Conservation (phyloP, 176 grass and related monocot species). For the Saccharum spontaneum region DNA sequence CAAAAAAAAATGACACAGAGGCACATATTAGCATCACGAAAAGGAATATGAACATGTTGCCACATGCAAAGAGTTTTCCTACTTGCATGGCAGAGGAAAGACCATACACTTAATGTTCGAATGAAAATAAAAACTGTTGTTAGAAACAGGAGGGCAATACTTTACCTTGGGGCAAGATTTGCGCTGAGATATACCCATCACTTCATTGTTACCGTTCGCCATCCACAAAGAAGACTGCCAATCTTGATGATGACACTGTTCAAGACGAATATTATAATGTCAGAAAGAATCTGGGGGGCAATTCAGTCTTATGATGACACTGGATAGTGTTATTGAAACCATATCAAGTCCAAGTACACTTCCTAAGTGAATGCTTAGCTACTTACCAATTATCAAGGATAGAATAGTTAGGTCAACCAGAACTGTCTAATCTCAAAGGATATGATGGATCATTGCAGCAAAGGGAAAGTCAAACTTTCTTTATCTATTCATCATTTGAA, state of each 20-base stretch:
- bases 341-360: slow-evolving; percentile 1
- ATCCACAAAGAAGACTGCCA: not conserved
- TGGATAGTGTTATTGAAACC: slow-evolving; percentile 19
- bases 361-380: not conserved
- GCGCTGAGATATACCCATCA: slow-evolving; percentile 23
- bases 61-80: not conserved
- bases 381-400: slow-evolving; percentile 9
- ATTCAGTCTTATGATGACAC: not conserved
- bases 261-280: slow-evolving; percentile 26
- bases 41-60: not conserved
- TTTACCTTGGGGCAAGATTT: slow-evolving; percentile 53
- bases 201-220: slow-evolving; percentile 17
- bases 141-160: not conserved
- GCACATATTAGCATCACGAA: not conserved
- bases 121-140: slow-evolving; percentile 4
- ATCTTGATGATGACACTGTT: slow-evolving; percentile 36
- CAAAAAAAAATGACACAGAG: not conserved
- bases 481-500: not conserved
- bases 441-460: slow-evolving; percentile 8
- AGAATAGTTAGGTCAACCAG: not conserved
- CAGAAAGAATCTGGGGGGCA: not conserved
- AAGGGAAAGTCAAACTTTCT: not conserved
- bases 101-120: not conserved
- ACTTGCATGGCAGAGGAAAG: not conserved
- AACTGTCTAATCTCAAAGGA: not conserved